These are phyloP conservation scores for Condylostoma magnum DNA, from an alignment of 169 alveolate genomes.

Conservation along the genomic window DNA sequence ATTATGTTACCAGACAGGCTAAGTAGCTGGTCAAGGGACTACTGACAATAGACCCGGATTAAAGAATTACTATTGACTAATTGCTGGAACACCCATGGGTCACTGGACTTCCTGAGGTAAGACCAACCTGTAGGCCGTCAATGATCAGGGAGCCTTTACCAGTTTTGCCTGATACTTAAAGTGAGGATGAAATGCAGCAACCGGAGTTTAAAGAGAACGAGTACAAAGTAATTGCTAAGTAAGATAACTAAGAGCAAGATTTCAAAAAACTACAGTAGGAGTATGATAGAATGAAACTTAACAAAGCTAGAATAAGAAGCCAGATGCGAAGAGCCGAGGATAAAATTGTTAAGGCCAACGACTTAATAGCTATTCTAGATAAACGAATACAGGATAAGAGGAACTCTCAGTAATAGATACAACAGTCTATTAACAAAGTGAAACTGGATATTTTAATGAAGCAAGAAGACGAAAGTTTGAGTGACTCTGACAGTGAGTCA, in stretches of 20 bases:
- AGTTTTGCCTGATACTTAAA: background rate
- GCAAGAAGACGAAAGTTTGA: no score
- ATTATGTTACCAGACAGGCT: slow-evolving; percentile 44
- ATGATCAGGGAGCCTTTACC: background rate
- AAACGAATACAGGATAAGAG: background rate
- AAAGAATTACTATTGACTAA: slow-evolving; percentile 53
- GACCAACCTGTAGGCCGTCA: background rate
- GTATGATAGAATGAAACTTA: no score
- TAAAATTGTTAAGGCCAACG: background rate
- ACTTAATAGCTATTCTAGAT: background rate
- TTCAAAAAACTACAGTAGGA: no score
- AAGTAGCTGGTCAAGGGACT: slow-evolving; percentile 56
- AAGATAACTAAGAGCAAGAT: background rate
- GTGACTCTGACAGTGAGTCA: no score
- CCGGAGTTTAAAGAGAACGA: slow-evolving; percentile 2
- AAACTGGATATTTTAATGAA: background rate
- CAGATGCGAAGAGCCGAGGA: background rate
- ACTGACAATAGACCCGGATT: slow-evolving; percentile 48
- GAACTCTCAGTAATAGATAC: background rate
- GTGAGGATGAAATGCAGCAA: no score
- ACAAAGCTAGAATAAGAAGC: no score
- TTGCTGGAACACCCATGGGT: slow-evolving; percentile 75
- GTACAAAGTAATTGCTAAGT: slow-evolving; percentile 24
- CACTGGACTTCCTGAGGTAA: background rate
- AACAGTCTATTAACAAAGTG: background rate